Evolutionary conservation across 2,329 filamentous ascomycete species (phyloP).

Genomic region (Fusarium sacchari): DNA sequence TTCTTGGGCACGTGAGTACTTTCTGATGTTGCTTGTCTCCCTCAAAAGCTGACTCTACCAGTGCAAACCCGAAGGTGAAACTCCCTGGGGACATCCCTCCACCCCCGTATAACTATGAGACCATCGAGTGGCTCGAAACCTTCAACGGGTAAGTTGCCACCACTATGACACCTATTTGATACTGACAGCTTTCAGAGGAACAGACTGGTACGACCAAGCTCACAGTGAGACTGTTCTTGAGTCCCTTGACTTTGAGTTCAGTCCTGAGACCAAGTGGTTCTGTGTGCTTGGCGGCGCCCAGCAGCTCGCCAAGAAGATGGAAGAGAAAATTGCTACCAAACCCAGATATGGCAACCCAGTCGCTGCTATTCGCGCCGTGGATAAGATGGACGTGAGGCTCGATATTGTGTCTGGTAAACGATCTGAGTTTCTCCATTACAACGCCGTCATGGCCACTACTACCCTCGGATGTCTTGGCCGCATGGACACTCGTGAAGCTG

Average conservation of each 20-base stretch:
- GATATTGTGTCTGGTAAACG: neutral
- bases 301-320: slow-evolving; percentile 9
- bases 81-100: neutral
- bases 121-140: slow-evolving; percentile 18
- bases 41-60: neutral
- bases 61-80: neutral
- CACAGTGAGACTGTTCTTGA: slow-evolving; percentile 13
- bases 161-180: rapidly evolving
- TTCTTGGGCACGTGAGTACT: neutral
- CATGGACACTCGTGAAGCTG: slow-evolving; percentile 2
- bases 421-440: neutral
- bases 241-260: slow-evolving; percentile 1
- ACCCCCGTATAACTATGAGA: slow-evolving; percentile 1
- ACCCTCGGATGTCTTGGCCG: slow-evolving; percentile 1
- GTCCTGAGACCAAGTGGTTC: neutral
- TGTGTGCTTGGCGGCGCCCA: slow-evolving; percentile 11
- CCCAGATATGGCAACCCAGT: neutral
- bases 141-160: neutral
- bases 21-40: rapidly evolving
- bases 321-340: neutral
- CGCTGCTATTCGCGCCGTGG: neutral
- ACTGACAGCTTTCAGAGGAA: neutral
- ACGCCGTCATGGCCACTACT: neutral
- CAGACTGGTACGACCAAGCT: slow-evolving; percentile 15
- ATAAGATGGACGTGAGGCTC: neutral